Evolutionary conservation across 139 green algal species (phyloP).

Genomic region (Chlamydomonas schloesseri): DNA sequence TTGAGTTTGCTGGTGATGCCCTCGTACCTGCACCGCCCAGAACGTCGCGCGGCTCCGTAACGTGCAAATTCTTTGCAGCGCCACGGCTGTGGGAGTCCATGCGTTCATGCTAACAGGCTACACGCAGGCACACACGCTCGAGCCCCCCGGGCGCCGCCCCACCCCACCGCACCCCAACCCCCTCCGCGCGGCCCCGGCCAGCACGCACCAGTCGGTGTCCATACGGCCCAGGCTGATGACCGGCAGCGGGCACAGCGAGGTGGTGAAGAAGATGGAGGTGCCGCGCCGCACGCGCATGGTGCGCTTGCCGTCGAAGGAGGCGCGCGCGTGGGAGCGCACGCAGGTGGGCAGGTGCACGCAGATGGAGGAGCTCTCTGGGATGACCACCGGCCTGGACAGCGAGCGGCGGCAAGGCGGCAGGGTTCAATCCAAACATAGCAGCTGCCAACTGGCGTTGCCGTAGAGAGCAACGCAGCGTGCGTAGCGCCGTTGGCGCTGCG

Average conservation of each 20-base stretch:
- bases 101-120: no score
- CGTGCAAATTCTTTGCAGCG: no score
- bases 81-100: no score
- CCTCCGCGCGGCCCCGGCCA: not conserved
- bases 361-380: slow-evolving; percentile 85
- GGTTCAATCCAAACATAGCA: no score
- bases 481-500: no score
- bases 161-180: no score
- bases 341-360: slow-evolving; percentile 77
- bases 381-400: slow-evolving; percentile 86
- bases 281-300: slow-evolving; percentile 72
- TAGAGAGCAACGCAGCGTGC: no score
- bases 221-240: slow-evolving; percentile 84
- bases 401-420: no score
- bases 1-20: slow-evolving; percentile 91
- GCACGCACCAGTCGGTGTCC: slow-evolving; percentile 80
- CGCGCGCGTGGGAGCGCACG: slow-evolving; percentile 71
- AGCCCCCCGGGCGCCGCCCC: no score
- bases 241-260: slow-evolving; percentile 80
- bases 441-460: no score
- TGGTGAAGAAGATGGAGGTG: slow-evolving; percentile 74
- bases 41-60: no score
- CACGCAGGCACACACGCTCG: no score
- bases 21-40: slow-evolving; percentile 63
- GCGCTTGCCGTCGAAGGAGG: slow-evolving; percentile 84